A percentile compares a stretch with the other conserved stretches of the same genome.
Conservation (phyloP, 441 rosid species). For the Biscutella auriculata region DNA sequence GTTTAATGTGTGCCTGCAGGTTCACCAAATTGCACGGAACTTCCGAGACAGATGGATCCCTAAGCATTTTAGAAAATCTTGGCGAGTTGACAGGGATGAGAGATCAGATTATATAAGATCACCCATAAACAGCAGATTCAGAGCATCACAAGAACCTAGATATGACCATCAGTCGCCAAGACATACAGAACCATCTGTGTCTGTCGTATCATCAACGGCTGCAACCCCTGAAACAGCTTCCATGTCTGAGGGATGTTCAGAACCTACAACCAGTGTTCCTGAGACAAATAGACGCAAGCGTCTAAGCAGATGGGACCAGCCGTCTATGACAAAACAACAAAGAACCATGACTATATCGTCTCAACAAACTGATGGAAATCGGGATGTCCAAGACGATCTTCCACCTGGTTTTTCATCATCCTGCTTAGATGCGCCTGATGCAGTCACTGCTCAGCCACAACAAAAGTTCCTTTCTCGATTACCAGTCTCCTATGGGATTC, state of each 20-base stretch:
- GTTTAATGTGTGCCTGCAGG: conserved; percentile 32
- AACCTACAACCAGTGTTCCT: conserved; percentile 26
- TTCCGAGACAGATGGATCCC: conserved; percentile 89
- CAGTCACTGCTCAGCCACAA: conserved; percentile 40
- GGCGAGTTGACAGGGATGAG: conserved; percentile 50
- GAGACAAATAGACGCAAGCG: conserved; percentile 54
- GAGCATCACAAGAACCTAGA: conserved; percentile 35
- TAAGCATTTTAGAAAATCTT: conserved; percentile 39
- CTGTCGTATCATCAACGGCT: conserved; percentile 24
- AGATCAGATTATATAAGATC: conserved; percentile 37
- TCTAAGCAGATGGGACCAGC: conserved; percentile 97
- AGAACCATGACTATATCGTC: conserved; percentile 19
- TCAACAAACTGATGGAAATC: conserved; percentile 4
- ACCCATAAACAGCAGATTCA: conserved; percentile 31
- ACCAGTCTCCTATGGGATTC: conserved; percentile 82
- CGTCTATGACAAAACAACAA: conserved; percentile 32
- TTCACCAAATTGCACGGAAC: conserved; percentile 86
- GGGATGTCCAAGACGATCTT: conserved; percentile 37
- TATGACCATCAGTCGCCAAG: conserved; percentile 33
- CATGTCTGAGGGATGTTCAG: conserved; percentile 28
- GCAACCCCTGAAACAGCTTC: conserved; percentile 31
- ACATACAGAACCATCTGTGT: conserved; percentile 37
- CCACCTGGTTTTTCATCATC: conserved; percentile 84
- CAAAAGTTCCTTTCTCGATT: conserved; percentile 49
- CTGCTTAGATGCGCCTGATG: conserved; percentile 18